These are phyloP conservation scores for Pythium biforme DNA, from an alignment of 352 stramenopile genomes.

Conservation along the genomic window DNA sequence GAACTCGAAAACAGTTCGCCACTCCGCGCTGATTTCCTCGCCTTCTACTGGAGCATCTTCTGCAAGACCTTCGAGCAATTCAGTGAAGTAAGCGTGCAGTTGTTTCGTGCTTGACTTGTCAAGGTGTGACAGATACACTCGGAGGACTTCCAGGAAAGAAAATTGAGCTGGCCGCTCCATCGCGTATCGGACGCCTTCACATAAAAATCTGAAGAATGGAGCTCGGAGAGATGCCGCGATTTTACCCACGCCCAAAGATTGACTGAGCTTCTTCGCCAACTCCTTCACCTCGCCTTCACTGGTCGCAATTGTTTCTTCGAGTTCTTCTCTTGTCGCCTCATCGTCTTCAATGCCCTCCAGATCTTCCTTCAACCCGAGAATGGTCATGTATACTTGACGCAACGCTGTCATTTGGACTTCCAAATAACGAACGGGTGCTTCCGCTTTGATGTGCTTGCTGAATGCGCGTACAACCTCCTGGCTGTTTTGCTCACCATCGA, in stretches of 20 bases:
- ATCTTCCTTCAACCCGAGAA: conserved; percentile 68
- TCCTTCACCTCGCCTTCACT: conserved; percentile 61
- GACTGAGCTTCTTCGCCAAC: conserved; percentile 76
- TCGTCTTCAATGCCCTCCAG: conserved; percentile 32
- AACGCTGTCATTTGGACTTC: conserved; percentile 89
- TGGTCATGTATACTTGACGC: conserved; percentile 60
- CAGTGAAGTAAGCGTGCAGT: conserved; percentile 65
- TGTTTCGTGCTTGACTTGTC: conserved; percentile 63
- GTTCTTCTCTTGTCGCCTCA: conserved; percentile 45
- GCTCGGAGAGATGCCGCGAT: conserved; percentile 55
- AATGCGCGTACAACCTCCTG: conserved; percentile 81
- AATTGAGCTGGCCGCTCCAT: conserved; percentile 60
- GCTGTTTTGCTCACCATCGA: conserved; percentile 42
- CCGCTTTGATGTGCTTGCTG: conserved; percentile 70
- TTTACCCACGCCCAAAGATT: conserved; percentile 80
- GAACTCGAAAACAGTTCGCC: conserved; percentile 72
- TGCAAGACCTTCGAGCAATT: conserved; percentile 46
- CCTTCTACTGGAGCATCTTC: conserved; percentile 40
- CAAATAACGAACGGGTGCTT: conserved; percentile 76
- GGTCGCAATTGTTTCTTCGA: conserved; percentile 51
- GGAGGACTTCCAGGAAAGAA: conserved; percentile 65
- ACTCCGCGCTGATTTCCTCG: conserved; percentile 44
- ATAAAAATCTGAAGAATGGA: conserved; percentile 81
- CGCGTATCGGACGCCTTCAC: conserved; percentile 75
- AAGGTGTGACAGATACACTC: conserved; percentile 69